Evolutionary conservation across 371 early-diverging fungal species (phyloP).

Genomic region (Rhizopus delemar): DNA sequence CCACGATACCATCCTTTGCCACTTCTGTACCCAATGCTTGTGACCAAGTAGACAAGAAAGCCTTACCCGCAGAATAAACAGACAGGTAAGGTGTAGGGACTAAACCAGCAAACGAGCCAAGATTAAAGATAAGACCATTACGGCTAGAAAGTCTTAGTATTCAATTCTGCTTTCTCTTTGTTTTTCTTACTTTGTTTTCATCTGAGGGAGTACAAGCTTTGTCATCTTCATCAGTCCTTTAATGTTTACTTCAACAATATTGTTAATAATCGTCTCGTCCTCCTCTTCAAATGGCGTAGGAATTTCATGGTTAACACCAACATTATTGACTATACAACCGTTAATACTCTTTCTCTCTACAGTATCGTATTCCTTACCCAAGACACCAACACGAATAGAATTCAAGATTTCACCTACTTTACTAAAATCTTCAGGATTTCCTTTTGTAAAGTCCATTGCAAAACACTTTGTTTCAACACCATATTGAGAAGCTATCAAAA

Average conservation of each 20-base stretch:
- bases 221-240: constrained; percentile 84
- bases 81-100: constrained; percentile 88
- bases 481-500: constrained; percentile 37
- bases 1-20: constrained; percentile 70
- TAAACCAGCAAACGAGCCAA: constrained; percentile 91
- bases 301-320: constrained; percentile 87
- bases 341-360: not conserved
- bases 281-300: constrained; percentile 86
- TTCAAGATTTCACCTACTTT: constrained; percentile 60
- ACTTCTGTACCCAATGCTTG: constrained; percentile 89
- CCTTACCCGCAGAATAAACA: constrained; percentile 93
- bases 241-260: constrained; percentile 89
- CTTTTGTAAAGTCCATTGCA: constrained; percentile 84
- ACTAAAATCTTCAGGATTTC: constrained; percentile 66
- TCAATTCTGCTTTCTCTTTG: not conserved
- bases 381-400: constrained; percentile 66
- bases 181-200: constrained; percentile 56
- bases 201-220: constrained; percentile 77
- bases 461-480: constrained; percentile 72
- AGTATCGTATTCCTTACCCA: constrained; percentile 48
- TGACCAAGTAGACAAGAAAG: constrained; percentile 90
- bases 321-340: constrained; percentile 82
- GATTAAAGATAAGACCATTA: constrained; percentile 88
- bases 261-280: constrained; percentile 60
- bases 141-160: constrained; percentile 38